Percentiles rank a stretch among this genome's conserved stretches.
These are phyloP conservation scores for Keithomyces neogunnii DNA, from an alignment of 2,329 filamentous ascomycete genomes.

Conservation along the genomic window DNA sequence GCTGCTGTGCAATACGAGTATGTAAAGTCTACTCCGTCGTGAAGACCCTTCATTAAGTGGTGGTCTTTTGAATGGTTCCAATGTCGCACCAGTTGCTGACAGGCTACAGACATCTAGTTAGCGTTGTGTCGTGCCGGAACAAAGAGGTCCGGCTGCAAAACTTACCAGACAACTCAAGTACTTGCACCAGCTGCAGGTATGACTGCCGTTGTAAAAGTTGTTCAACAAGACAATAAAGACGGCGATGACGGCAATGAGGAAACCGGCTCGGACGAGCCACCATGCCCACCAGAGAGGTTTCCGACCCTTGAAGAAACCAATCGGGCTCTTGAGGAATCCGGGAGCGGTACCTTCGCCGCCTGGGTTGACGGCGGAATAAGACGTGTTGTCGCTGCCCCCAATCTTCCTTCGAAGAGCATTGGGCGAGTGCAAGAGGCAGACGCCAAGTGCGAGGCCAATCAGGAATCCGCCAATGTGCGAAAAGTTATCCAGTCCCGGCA, in stretches of 20 bases:
- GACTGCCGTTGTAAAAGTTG: slow-evolving; percentile 79
- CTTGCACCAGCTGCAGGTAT: slow-evolving; percentile 85
- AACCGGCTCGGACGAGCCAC: slow-evolving; percentile 80
- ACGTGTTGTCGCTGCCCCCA: slow-evolving; percentile 48
- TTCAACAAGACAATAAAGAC: slow-evolving; percentile 80
- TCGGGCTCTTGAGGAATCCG: slow-evolving; percentile 51
- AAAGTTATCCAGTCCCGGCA: slow-evolving; percentile 94
- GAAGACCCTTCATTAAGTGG: neutral
- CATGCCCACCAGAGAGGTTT: slow-evolving; percentile 96
- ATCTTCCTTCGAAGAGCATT: slow-evolving; percentile 68
- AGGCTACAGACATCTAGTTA: slow-evolving; percentile 31
- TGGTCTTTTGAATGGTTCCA: slow-evolving; percentile 24
- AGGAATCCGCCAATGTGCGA: slow-evolving; percentile 93
- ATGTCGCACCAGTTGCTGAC: slow-evolving; percentile 61
- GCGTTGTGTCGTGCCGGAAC: neutral
- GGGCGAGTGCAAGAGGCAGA: slow-evolving; percentile 84
- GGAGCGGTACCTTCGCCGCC: slow-evolving; percentile 38
- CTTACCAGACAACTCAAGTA: slow-evolving; percentile 87
- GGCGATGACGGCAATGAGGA: slow-evolving; percentile 71
- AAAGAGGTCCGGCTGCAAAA: slow-evolving; percentile 17
- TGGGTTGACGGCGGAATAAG: slow-evolving; percentile 61
- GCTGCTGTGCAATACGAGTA: slow-evolving; percentile 1
- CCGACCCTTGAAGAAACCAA: slow-evolving; percentile 82
- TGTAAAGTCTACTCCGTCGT: neutral
- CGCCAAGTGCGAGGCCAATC: slow-evolving; percentile 79